Base-by-base conservation (phyloP, 1,284 basidiomycete species). In the Cryptococcus depauperatus region DNA sequence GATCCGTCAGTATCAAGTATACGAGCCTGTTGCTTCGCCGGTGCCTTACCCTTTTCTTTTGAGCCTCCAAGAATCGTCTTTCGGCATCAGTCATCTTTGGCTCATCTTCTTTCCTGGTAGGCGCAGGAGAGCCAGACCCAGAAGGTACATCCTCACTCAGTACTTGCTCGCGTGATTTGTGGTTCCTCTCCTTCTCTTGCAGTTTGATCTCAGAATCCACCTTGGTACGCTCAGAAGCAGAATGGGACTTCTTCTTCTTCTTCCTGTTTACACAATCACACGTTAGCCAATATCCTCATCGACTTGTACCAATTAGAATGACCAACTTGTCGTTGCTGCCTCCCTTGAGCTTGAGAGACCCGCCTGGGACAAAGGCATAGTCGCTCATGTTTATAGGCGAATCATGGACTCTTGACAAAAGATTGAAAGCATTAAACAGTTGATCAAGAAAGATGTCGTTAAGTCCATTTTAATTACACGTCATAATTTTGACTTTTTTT, bases 341-440 rank as follows among this genome's bases (percentile, higher is more conserved):
- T 28, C 84, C 82, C 73, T 92, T 93, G 68, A 93, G 77, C 72
- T 91, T 93, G 65, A 93, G 81, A 54, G 84, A 81, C 60, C 90
- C 89, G 37, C 87, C 85, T 37, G 87, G 82, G 62, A 81, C 81
- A 70, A 85, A 77, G 72, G 86, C 80, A 72, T 93, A 93, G 68
- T 88, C 87, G 54, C 67, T 69, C 67, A 69, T 69, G 9, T 10
- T 56, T 80, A 79, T 29, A 19, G 22, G 29, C 25, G 8, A 25
- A 19, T 33, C 28, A 34, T 35, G 14, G 23, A 46, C 26, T 11
- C 11, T 23, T 37, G 26, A 29, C 18, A 33, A 33, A 18, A 33
- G n/a, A n/a, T n/a, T n/a, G n/a, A n/a, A n/a, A n/a, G n/a, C n/a
- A n/a, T n/a, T n/a, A n/a, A n/a, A n/a, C n/a, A n/a, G n/a, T n/a